These are phyloP conservation scores for Trametes pubescens DNA, from an alignment of 1,284 basidiomycete species.

Conservation along the genomic window DNA sequence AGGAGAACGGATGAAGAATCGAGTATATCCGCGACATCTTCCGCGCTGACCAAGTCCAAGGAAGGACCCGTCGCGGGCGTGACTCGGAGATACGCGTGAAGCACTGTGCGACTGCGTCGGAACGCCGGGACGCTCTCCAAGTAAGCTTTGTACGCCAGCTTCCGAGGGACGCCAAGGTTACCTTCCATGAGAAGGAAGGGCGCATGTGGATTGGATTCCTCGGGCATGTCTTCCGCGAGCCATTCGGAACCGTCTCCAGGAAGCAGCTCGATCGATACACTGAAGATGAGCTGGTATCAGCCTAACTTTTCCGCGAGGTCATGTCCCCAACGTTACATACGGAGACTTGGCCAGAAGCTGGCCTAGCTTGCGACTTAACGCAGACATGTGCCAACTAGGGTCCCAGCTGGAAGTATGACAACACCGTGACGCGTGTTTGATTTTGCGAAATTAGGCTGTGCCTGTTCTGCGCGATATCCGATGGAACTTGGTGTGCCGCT, in stretches of 20 bases:
- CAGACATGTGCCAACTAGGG: too few species aligned
- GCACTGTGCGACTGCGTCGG: conserved; percentile 12
- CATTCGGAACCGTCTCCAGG: conserved; percentile 54
- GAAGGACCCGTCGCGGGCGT: neutral
- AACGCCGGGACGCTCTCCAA: conserved; percentile 51
- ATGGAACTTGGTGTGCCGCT: too few species aligned
- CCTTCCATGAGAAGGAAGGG: conserved; percentile 65
- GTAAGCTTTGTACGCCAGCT: conserved; percentile 61
- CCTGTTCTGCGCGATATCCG: too few species aligned
- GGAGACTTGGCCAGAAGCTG: conserved; percentile 30
- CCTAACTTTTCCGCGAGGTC: neutral
- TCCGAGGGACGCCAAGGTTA: conserved; percentile 72
- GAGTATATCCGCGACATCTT: conserved; percentile 29
- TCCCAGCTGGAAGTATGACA: neutral
- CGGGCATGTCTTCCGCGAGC: conserved; percentile 36
- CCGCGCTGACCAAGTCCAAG: neutral
- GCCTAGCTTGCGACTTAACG: conserved; percentile 17
- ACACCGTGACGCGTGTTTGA: neutral
- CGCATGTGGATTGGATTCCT: conserved; percentile 39
- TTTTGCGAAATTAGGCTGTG: neutral
- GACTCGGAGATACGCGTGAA: conserved; percentile 45
- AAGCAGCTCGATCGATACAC: neutral
- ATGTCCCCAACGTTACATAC: conserved; percentile 18
- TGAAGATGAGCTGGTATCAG: neutral
- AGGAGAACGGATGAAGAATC: conserved; percentile 57